These are phyloP conservation scores for Hemisphaericaspora xylofermentans DNA, from an alignment of 1,139 yeast species.

Conservation along the genomic window DNA sequence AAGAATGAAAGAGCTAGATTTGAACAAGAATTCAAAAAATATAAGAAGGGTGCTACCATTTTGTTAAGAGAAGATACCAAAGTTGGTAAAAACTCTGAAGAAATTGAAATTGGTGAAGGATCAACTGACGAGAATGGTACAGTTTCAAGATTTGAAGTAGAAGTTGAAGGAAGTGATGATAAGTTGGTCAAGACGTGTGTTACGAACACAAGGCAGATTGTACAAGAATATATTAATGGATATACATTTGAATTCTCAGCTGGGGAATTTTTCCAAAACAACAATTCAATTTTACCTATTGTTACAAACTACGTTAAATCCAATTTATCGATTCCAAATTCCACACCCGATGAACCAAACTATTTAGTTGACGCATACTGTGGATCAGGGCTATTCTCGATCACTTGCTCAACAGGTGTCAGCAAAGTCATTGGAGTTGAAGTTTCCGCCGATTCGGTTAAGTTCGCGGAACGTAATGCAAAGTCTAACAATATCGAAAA, in stretches of 20 bases:
- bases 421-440: constrained; percentile 90
- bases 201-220: constrained; percentile 75
- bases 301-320: constrained; percentile 80
- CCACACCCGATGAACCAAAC: constrained; percentile 38
- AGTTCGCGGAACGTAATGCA: constrained; percentile 83
- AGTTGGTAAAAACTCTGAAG: constrained; percentile 28
- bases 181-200: constrained; percentile 49
- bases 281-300: constrained; percentile 81
- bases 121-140: constrained; percentile 41
- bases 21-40: constrained; percentile 47
- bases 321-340: constrained; percentile 51
- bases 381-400: constrained; percentile 92
- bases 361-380: constrained; percentile 95
- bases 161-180: constrained; percentile 18
- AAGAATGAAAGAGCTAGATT: constrained; percentile 64
- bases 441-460: constrained; percentile 86
- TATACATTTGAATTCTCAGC: constrained; percentile 84
- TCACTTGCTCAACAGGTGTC: constrained; percentile 79
- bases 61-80: constrained; percentile 77
- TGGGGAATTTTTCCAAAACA: constrained; percentile 94
- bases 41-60: constrained; percentile 84
- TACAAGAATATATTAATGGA: constrained; percentile 74
- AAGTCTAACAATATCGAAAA: constrained; percentile 68
- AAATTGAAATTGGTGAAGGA: constrained; percentile 29
- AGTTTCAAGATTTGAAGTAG: constrained; percentile 26